phyloP scores from a whole-genome alignment of 2,329 filamentous ascomycete genomes.

The Sphaerulina vaccinii region DNA sequence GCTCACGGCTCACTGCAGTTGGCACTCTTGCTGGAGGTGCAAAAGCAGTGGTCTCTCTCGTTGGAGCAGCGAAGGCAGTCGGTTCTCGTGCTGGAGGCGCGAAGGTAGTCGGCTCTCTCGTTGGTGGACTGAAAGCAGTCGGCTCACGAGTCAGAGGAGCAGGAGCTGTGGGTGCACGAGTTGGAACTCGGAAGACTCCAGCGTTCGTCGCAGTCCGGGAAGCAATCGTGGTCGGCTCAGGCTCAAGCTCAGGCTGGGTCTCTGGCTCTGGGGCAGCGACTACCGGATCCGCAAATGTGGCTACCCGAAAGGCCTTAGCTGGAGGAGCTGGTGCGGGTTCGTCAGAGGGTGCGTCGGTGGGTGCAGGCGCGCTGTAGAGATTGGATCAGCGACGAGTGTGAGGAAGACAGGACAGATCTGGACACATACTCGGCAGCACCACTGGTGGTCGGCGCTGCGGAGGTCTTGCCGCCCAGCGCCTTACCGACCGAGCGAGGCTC shows the following conservation, averaged over 20 bases:
- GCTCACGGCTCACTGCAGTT: not conserved
- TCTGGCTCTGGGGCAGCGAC: not conserved
- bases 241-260: not conserved
- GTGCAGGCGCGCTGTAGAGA: not conserved
- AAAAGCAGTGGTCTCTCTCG: not conserved
- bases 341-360: not conserved
- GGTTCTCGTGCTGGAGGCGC: not conserved
- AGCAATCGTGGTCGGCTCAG: slow-evolving; percentile 8
- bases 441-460: not conserved
- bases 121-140: not conserved
- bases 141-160: not conserved
- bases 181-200: slow-evolving; percentile 1
- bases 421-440: not conserved
- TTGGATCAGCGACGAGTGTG: not conserved
- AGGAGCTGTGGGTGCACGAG: slow-evolving; percentile 6
- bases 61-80: not conserved
- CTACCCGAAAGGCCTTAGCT: slow-evolving; percentile 4
- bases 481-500: slow-evolving; percentile 50
- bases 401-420: not conserved
- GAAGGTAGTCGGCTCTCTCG: not conserved
- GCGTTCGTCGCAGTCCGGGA: slow-evolving; percentile 1
- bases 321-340: slow-evolving; percentile 8
- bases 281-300: slow-evolving; percentile 4
- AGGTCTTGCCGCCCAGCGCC: slow-evolving; percentile 14
- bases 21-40: not conserved